These are phyloP conservation scores for Blastobotrys americana DNA, from an alignment of 805 yeast genomes.

Conservation along the genomic window DNA sequence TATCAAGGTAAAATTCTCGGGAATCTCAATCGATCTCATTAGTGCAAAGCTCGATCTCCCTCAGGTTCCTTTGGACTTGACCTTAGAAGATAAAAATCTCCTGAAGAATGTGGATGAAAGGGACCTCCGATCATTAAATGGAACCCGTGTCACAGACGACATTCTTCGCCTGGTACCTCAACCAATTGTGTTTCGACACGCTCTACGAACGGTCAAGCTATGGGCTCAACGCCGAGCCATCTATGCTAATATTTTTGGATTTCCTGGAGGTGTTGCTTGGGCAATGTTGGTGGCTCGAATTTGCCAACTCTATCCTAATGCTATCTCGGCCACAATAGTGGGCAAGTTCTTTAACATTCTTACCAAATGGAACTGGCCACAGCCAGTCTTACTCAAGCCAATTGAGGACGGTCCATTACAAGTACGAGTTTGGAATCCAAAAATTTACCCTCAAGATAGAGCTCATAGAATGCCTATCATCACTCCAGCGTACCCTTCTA, in stretches of 20 bases:
- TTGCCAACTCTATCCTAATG: slow-evolving; percentile 93
- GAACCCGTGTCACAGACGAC: slow-evolving; percentile 96
- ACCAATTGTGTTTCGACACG: slow-evolving; percentile 86
- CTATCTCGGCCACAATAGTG: slow-evolving; percentile 87
- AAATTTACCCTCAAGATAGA: slow-evolving; percentile 80
- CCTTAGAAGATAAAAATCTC: slow-evolving; percentile 76
- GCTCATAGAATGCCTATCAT: slow-evolving; percentile 95
- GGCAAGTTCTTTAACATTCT: slow-evolving; percentile 81
- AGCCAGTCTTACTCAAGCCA: slow-evolving; percentile 85
- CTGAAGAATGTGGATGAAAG: slow-evolving; percentile 83
- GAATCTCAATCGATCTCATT: slow-evolving; percentile 88
- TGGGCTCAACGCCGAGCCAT: slow-evolving; percentile 97
- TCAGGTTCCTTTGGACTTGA: slow-evolving; percentile 67
- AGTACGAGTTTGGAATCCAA: slow-evolving; percentile 95
- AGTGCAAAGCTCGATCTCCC: slow-evolving; percentile 79
- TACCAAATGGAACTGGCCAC: slow-evolving; percentile 96
- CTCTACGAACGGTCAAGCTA: slow-evolving; percentile 82
- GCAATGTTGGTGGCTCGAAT: slow-evolving; percentile 98
- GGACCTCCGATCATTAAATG: slow-evolving; percentile 84
- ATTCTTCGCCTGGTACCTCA: slow-evolving; percentile 85
- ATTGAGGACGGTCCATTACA: slow-evolving; percentile 97
- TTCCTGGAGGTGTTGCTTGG: slow-evolving; percentile 99
- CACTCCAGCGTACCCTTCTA: slow-evolving; percentile 96
- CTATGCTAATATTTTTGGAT: slow-evolving; percentile 91
- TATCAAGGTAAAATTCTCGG: slow-evolving; percentile 78